A percentile compares a stretch with the other conserved stretches of the same genome.
phyloP scores from a whole-genome alignment of 1,284 basidiomycete species.

The Chalciporus piperatoides region DNA sequence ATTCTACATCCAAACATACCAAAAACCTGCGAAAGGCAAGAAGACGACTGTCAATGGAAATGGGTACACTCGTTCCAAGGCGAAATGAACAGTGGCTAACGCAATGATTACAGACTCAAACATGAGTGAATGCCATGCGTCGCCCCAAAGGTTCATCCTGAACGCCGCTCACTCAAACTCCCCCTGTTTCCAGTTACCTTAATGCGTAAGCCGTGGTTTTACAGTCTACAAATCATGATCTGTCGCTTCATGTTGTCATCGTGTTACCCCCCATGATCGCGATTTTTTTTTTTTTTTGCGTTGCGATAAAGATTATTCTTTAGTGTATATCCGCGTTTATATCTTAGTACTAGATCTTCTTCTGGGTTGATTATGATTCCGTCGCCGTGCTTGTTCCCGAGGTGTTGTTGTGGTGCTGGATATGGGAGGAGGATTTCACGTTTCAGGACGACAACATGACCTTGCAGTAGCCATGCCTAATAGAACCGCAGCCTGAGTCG shows the following conservation, averaged over 20 bases:
- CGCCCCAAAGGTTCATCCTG: background rate
- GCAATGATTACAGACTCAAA: conserved; percentile 20
- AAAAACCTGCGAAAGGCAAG: conserved; percentile 52
- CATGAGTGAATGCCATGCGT: conserved; percentile 18
- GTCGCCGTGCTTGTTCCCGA: background rate
- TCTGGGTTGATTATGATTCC: conserved; percentile 18
- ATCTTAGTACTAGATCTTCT: conserved; percentile 15
- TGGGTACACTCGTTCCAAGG: conserved; percentile 26
- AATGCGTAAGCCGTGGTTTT: conserved; percentile 8
- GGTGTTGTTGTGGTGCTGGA: conserved; percentile 8
- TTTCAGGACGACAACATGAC: background rate
- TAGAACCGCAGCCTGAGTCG: background rate
- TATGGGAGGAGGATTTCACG: conserved; percentile 3
- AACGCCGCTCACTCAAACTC: conserved; percentile 15
- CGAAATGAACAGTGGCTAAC: background rate
- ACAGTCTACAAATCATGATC: conserved; percentile 8
- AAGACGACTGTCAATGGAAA: conserved; percentile 36
- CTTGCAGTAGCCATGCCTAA: background rate
- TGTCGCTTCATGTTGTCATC: conserved; percentile 12
- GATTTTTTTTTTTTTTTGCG: conserved; percentile 3
- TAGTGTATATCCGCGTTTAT: conserved; percentile 11
- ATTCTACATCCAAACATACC: conserved; percentile 84
- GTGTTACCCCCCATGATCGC: conserved; percentile 14
- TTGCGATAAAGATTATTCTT: conserved; percentile 17
- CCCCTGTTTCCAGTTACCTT: conserved; percentile 8